Evolutionary conservation across 345 rosid species (phyloP), one percentile per base, ranked within the genome.

Genomic region (Mallotus nudiflorus): DNA sequence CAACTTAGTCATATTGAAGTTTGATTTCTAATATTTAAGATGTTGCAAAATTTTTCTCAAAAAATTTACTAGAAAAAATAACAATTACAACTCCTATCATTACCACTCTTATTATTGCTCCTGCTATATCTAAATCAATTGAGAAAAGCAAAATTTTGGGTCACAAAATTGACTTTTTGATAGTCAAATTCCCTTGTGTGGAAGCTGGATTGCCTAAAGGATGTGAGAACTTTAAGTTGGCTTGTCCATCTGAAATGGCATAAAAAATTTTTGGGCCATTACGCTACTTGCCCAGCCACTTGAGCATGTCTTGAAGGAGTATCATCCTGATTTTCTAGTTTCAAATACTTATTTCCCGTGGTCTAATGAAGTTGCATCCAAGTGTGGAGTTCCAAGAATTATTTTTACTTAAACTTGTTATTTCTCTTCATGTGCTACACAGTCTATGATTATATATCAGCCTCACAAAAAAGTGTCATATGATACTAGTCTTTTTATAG

Each of bases 201-300:
- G 24, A 76, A 53, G 76, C 69, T 1, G 85, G 85, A 1, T 37
- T 85, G 56, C 88, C 81, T 2, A 71, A 82, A 60, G 82, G 82
- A 28, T 76, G 65, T 60, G 65, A 60, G 27, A 25, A 35, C 12
- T 2, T 35, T 9, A 27, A 59, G 12, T 20, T 59, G 25, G 22
- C 35, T 59, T 3, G 31, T 22, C 35, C 63, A 8, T 70, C 66
- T 2, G 63, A 35, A 33, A 18, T 59, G 27, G 28, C 27, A 13
- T 20, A 9, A 20, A 60, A 10, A 0, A 37, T 60, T 15, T 64
- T 77, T 37, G 71, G 54, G 70, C 83, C 66, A 60, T 48, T 11
- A 1, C 48, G 1, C 1, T 20, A 1, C 65, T 60, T 60, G 48
- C 28, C 10, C 9, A 39, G 0, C 65, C 48, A 9, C 28, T 60